A percentile compares a stretch with the other conserved stretches of the same genome.
Evolutionary conservation across 2,329 filamentous ascomycete genomes (phyloP).

Genomic region (Parastagonospora nodorum): DNA sequence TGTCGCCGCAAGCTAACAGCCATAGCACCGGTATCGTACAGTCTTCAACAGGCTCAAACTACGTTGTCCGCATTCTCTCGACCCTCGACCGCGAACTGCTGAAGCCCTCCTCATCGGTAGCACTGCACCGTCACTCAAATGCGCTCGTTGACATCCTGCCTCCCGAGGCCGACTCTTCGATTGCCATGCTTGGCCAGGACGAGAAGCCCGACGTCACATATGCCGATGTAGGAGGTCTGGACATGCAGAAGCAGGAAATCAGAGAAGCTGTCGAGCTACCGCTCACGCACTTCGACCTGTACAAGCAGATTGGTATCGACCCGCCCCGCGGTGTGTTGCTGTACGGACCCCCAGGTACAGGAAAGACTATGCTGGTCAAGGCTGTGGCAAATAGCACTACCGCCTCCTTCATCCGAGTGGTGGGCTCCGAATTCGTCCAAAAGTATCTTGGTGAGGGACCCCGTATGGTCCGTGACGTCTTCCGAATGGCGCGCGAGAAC

Average conservation of each 20-base stretch:
- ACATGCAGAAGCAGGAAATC: constrained; percentile 99
- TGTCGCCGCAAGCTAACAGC: constrained; percentile 16
- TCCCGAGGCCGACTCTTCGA: constrained; percentile 98
- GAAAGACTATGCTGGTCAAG: constrained; percentile 98
- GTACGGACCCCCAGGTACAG: constrained; percentile 93
- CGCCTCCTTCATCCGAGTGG: constrained; percentile 96
- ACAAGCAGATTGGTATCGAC: constrained; percentile 99
- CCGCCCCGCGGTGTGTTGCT: constrained; percentile 94
- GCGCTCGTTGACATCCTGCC: constrained; percentile 97
- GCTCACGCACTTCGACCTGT: constrained; percentile 95
- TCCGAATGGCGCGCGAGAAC: constrained; percentile 98
- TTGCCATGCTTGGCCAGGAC: constrained; percentile 94
- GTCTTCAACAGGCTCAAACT: constrained; percentile 97
- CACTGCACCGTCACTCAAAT: constrained; percentile 97
- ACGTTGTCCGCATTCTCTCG: constrained; percentile 96
- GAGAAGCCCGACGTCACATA: constrained; percentile 99
- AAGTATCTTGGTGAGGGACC: constrained; percentile 98
- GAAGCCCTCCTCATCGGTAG: constrained; percentile 96
- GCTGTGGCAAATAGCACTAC: constrained; percentile 98
- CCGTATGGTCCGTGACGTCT: constrained; percentile 98
- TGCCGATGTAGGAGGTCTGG: constrained; percentile 93
- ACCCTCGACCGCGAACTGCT: constrained; percentile 97
- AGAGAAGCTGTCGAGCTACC: constrained; percentile 96
- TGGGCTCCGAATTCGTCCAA: constrained; percentile 97
- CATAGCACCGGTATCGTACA: constrained; percentile 94